These are phyloP conservation scores for Bertia moriformis DNA, from an alignment of 2,329 filamentous ascomycete species.

Conservation along the genomic window DNA sequence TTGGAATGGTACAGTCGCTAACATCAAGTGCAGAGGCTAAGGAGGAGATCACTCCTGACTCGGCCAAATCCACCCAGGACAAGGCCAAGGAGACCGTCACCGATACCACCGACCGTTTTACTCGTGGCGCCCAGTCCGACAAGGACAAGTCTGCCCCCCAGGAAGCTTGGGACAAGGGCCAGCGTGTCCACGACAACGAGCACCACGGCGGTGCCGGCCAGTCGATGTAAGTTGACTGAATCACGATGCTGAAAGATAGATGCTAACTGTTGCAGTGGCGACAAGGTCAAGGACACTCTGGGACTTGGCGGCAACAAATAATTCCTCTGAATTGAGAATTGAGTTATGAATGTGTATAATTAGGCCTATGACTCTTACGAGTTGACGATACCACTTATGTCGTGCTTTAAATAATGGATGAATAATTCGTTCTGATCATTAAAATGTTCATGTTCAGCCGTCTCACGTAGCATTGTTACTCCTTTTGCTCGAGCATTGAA, in stretches of 20 bases:
- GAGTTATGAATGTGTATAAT: not conserved
- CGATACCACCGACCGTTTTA: slow-evolving; percentile 33
- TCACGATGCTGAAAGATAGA: not conserved
- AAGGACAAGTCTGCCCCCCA: slow-evolving; percentile 37
- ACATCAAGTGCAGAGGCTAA: slow-evolving; percentile 26
- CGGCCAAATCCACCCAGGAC: slow-evolving; percentile 43
- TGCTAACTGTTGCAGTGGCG: slow-evolving; percentile 9
- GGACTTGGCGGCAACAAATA: slow-evolving; percentile 16
- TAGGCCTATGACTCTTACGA: not conserved
- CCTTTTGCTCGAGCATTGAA: slow-evolving; percentile 33
- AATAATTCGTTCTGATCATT: not conserved
- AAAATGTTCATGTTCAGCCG: no score
- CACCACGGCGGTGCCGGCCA: slow-evolving; percentile 18
- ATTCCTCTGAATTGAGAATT: not conserved
- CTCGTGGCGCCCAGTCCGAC: slow-evolving; percentile 31
- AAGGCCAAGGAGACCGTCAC: slow-evolving; percentile 41
- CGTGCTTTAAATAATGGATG: not conserved
- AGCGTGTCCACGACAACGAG: slow-evolving; percentile 25
- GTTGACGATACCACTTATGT: not conserved
- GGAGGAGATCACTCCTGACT: slow-evolving; percentile 42
- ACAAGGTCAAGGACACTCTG: slow-evolving; percentile 25
- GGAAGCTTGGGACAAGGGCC: slow-evolving; percentile 30
- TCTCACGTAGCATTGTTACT: no score
- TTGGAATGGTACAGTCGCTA: slow-evolving; percentile 5
- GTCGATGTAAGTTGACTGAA: slow-evolving; percentile 18